phyloP scores from a whole-genome alignment of 176 grass and related monocot genomes.

The Leersia perrieri region DNA sequence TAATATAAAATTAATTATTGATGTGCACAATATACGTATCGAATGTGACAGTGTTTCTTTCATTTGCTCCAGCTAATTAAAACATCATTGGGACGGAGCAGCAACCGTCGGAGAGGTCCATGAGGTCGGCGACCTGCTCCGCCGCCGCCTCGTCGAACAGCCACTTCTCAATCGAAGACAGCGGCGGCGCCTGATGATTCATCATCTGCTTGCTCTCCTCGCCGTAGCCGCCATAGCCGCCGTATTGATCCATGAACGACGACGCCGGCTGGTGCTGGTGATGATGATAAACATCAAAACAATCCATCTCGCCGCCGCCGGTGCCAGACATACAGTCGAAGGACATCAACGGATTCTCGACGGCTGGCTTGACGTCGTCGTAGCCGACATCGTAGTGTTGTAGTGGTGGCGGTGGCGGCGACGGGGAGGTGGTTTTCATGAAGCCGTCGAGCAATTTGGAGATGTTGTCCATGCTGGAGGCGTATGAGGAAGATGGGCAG shows the following conservation, averaged over 20 bases:
- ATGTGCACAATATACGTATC: neutral
- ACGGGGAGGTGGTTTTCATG: constrained; percentile 38
- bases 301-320: neutral
- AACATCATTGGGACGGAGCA: constrained; percentile 48
- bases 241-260: neutral
- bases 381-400: neutral
- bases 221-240: neutral
- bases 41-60: constrained; percentile 2
- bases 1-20: constrained; percentile 15
- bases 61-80: constrained; percentile 28
- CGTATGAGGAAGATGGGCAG: constrained; percentile 37
- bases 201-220: constrained; percentile 41
- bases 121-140: constrained; percentile 51
- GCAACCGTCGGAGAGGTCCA: constrained; percentile 45
- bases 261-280: neutral
- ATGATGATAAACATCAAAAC: neutral
- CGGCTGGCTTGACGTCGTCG: constrained; percentile 23
- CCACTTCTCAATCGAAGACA: constrained; percentile 77
- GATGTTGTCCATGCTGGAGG: constrained; percentile 73
- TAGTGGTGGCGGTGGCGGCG: neutral
- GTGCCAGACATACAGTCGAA: constrained; percentile 16
- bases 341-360: constrained; percentile 28
- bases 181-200: constrained; percentile 35
- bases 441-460: constrained; percentile 68
- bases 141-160: constrained; percentile 55